Evolutionary conservation across 2,329 filamentous ascomycete genomes (phyloP).

Genomic region (Fusarium odoratissimum): DNA sequence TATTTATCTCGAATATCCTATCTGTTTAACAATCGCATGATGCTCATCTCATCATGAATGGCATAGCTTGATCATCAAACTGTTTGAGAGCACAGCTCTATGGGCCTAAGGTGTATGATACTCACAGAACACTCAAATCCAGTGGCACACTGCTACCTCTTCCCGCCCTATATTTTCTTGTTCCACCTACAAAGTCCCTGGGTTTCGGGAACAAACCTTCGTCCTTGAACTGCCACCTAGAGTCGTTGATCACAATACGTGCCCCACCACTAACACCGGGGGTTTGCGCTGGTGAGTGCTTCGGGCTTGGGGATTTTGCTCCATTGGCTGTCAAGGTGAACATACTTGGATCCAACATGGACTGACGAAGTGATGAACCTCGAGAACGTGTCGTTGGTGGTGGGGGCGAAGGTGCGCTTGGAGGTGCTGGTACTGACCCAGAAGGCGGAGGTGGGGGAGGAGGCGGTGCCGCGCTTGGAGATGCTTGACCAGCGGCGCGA

Average conservation of each 20-base stretch:
- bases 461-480: constrained; percentile 52
- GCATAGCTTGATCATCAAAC: background rate
- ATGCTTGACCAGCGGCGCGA: constrained; percentile 57
- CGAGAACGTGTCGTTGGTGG: constrained; percentile 53
- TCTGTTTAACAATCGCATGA: constrained; percentile 34
- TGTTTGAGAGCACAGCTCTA: constrained; percentile 7
- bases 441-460: constrained; percentile 50
- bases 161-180: constrained; percentile 87
- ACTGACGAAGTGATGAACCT: constrained; percentile 63
- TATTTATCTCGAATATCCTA: constrained; percentile 24
- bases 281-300: constrained; percentile 49
- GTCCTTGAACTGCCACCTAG: constrained; percentile 86
- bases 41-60: constrained; percentile 28
- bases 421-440: constrained; percentile 44
- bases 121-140: constrained; percentile 73
- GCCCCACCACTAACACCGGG: constrained; percentile 44
- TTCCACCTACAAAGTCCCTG: constrained; percentile 78
- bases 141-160: constrained; percentile 94
- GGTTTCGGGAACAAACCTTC: constrained; percentile 87
- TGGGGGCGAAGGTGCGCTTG: constrained; percentile 54
- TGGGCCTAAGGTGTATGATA: constrained; percentile 19
- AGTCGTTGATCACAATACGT: constrained; percentile 75
- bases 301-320: constrained; percentile 61
- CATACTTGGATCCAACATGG: constrained; percentile 78
- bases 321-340: constrained; percentile 80